phyloP scores from a whole-genome alignment of 1,284 basidiomycete species.

The Anthracocystis panici-leucophaei region DNA sequence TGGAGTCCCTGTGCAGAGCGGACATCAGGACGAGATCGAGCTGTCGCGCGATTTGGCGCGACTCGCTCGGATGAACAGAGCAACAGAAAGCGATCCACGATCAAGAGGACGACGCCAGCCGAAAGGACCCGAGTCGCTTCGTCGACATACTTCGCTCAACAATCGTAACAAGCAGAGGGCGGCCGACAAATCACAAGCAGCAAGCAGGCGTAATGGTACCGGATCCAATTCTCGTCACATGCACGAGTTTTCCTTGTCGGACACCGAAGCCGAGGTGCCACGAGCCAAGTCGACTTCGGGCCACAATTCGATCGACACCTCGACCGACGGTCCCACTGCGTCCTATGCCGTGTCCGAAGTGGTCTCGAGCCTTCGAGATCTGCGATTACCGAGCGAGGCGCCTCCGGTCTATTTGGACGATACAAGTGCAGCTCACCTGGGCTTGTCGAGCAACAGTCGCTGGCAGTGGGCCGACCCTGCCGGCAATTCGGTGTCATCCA shows the following conservation, averaged over 20 bases:
- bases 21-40: constrained; percentile 41
- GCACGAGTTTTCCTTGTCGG: constrained; percentile 52
- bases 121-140: constrained; percentile 17
- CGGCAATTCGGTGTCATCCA: constrained; percentile 13
- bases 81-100: constrained; percentile 10
- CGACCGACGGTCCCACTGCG: constrained; percentile 15
- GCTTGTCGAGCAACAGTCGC: constrained; percentile 26
- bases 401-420: constrained; percentile 29
- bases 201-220: background rate
- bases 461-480: constrained; percentile 49
- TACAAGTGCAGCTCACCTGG: constrained; percentile 29
- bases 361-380: constrained; percentile 29
- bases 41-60: constrained; percentile 44
- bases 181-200: background rate
- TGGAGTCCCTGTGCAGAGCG: constrained; percentile 12
- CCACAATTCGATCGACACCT: constrained; percentile 29
- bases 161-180: constrained; percentile 16
- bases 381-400: constrained; percentile 33
- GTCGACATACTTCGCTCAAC: constrained; percentile 32
- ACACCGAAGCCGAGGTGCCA: constrained; percentile 55
- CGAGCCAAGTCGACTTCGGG: constrained; percentile 33
- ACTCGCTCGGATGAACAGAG: constrained; percentile 44
- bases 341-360: constrained; percentile 28
- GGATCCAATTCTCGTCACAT: constrained; percentile 21
- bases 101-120: constrained; percentile 20